Evolutionary conservation across 768 basidiomycete species (phyloP).

Genomic region (Neoboletus subvelutipes): DNA sequence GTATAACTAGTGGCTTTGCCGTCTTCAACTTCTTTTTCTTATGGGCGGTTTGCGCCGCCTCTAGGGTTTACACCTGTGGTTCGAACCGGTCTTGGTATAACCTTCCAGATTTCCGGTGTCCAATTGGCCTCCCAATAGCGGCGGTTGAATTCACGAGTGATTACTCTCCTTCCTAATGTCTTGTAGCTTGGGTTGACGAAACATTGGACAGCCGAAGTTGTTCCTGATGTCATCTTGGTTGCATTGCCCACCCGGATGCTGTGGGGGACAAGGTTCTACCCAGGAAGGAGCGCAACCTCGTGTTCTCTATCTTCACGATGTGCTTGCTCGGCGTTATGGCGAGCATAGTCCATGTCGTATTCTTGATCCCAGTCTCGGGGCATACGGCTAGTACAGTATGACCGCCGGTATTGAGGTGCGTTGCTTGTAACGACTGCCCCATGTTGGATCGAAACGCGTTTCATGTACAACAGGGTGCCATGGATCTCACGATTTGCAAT

Average conservation of each 20-base stretch:
- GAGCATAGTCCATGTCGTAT: constrained; percentile 14
- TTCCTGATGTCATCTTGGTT: constrained; percentile 11
- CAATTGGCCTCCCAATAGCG: background rate
- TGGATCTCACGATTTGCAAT: constrained; percentile 17
- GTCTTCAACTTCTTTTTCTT: constrained; percentile 7
- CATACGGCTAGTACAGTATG: constrained; percentile 8
- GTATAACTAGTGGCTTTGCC: background rate
- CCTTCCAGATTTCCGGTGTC: background rate
- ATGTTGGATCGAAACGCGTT: background rate
- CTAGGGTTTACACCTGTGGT: constrained; percentile 15
- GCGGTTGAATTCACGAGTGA: constrained; percentile 11
- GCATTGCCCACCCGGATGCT: constrained; percentile 10
- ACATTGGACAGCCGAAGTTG: constrained; percentile 7
- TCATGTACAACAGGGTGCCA: constrained; percentile 10
- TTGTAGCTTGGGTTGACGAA: background rate
- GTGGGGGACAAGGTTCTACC: constrained; percentile 3
- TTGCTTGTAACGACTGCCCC: background rate
- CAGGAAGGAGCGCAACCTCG: constrained; percentile 11
- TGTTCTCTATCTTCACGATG: constrained; percentile 13
- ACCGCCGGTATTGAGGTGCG: constrained; percentile 19
- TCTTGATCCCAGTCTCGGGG: constrained; percentile 9
- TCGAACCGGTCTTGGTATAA: constrained; percentile 10
- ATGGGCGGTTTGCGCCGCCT: constrained; percentile 7
- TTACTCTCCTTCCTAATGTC: background rate
- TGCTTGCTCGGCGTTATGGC: constrained; percentile 5